These are phyloP conservation scores for Crataegus laevigata DNA, from an alignment of 306 rosid species.

Conservation along the genomic window DNA sequence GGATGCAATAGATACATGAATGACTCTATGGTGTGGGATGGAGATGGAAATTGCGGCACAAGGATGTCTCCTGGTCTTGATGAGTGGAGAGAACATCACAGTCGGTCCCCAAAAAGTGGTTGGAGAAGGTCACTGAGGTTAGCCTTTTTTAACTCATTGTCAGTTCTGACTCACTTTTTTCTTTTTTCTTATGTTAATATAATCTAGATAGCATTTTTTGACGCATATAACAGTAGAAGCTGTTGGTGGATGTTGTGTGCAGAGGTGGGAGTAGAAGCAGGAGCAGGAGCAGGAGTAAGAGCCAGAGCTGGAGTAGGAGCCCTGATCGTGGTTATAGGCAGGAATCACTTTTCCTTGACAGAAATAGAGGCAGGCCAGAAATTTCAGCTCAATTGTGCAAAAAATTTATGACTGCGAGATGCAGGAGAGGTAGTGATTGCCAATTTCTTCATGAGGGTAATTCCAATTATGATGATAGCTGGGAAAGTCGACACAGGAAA, in stretches of 20 bases:
- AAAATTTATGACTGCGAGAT: slow-evolving; percentile 77
- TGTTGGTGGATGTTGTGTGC: slow-evolving; percentile 14
- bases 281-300: slow-evolving; percentile 31
- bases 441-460: slow-evolving; percentile 64
- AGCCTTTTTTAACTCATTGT: slow-evolving; percentile 1
- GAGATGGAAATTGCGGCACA: slow-evolving; percentile 44
- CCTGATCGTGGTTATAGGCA: slow-evolving; percentile 50
- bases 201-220: neutral
- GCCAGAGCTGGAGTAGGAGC: slow-evolving; percentile 46
- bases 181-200: neutral
- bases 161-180: neutral
- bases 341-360: slow-evolving; percentile 61
- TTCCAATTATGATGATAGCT: slow-evolving; percentile 56
- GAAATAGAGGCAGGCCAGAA: slow-evolving; percentile 60
- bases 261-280: slow-evolving; percentile 23
- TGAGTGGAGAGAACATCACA: slow-evolving; percentile 57
- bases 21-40: slow-evolving; percentile 51
- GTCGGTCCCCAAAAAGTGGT: slow-evolving; percentile 64
- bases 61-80: slow-evolving; percentile 73
- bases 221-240: neutral
- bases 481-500: slow-evolving; percentile 70
- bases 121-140: slow-evolving; percentile 67
- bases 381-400: slow-evolving; percentile 54
- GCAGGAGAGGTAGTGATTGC: slow-evolving; percentile 81
- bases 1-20: slow-evolving; percentile 41